Percentiles rank a stretch among this genome's conserved stretches.
Evolutionary conservation across 306 rosid species (phyloP).

Genomic region (Cucurbita moschata): DNA sequence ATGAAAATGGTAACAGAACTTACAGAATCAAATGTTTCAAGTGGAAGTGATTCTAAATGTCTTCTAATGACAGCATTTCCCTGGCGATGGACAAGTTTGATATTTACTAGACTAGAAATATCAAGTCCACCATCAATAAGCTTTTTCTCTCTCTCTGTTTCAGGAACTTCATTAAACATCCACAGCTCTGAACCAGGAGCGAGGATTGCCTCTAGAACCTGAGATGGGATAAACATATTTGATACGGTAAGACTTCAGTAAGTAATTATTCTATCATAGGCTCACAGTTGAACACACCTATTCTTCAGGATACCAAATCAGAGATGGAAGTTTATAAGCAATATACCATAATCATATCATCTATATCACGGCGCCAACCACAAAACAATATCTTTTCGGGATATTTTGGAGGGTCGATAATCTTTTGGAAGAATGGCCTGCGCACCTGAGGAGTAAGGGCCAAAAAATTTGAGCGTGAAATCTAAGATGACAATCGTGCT

Average conservation of each 20-base stretch:
- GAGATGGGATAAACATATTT: background rate
- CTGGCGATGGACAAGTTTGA: constrained; percentile 76
- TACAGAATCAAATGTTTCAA: constrained; percentile 97
- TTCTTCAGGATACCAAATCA: background rate
- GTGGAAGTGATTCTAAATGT: constrained; percentile 81
- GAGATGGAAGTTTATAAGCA: background rate
- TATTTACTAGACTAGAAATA: constrained; percentile 50
- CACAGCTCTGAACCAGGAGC: constrained; percentile 91
- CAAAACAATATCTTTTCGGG: constrained; percentile 90
- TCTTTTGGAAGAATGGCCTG: constrained; percentile 35
- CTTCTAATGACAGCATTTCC: constrained; percentile 95
- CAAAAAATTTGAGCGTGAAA: background rate
- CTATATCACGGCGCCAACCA: constrained; percentile 99
- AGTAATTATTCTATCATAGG: background rate
- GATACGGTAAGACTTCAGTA: background rate
- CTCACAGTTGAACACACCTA: background rate
- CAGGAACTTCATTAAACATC: constrained; percentile 97
- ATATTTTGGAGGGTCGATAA: constrained; percentile 66
- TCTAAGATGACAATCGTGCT: background rate
- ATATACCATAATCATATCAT: constrained; percentile 92
- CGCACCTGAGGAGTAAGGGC: constrained; percentile 37
- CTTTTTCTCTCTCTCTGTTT: constrained; percentile 65
- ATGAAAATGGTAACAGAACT: constrained; percentile 12
- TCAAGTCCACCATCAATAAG: constrained; percentile 89
- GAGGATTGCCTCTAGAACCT: constrained; percentile 91